A percentile compares a stretch with the other conserved stretches of the same genome.
phyloP scores from a whole-genome alignment of 306 rosid species.

The Erythrophleum fordii region DNA sequence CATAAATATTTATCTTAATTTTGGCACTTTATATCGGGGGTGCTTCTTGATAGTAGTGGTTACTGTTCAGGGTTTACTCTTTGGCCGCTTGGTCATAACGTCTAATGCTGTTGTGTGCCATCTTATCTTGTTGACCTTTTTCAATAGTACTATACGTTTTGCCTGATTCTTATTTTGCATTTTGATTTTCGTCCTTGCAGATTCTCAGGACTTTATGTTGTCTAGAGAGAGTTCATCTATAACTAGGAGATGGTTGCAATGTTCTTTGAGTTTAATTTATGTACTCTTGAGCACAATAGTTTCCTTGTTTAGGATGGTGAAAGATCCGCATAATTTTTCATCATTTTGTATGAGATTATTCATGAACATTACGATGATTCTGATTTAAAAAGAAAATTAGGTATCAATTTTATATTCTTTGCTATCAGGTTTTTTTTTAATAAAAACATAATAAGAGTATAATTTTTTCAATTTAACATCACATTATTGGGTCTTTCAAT shows the following conservation, averaged over 20 bases:
- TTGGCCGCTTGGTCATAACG: not conserved
- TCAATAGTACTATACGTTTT: not conserved
- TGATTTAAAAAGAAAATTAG: not conserved
- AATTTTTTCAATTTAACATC: not conserved
- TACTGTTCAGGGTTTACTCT: not conserved
- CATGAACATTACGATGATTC: conserved; percentile 12
- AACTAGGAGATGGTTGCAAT: conserved; percentile 28
- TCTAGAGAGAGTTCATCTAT: not conserved
- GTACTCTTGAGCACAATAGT: conserved; percentile 30
- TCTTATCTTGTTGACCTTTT: not conserved
- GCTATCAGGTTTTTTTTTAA: not conserved
- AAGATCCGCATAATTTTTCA: conserved; percentile 7
- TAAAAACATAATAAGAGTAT: not conserved
- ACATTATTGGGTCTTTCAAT: not conserved
- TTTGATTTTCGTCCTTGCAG: conserved; percentile 39
- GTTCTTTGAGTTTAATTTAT: conserved; percentile 23
- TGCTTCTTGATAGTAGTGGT: not conserved
- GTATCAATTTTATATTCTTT: not conserved
- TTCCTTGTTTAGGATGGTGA: conserved; percentile 21
- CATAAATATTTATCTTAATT: not conserved
- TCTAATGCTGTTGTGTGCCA: not conserved
- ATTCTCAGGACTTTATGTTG: not conserved
- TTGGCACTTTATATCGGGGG: not conserved
- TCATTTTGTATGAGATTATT: not conserved
- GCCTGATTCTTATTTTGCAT: not conserved